These are phyloP conservation scores for Termitomyces sp. DNA, from an alignment of 768 basidiomycete genomes.

Conservation along the genomic window DNA sequence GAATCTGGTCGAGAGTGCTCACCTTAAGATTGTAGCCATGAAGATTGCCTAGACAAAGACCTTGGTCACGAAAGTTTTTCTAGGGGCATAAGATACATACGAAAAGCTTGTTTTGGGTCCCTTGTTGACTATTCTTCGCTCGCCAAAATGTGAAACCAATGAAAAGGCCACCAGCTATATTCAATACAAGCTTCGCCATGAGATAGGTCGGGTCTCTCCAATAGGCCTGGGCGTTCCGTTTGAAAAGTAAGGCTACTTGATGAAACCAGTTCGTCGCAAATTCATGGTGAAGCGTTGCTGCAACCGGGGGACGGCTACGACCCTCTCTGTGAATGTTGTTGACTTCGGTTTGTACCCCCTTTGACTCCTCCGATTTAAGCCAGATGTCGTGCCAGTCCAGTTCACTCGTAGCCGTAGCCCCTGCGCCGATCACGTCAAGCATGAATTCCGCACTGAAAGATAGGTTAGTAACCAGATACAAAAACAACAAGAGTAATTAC, in stretches of 20 bases:
- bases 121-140: slow-evolving; percentile 49
- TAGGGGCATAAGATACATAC: slow-evolving; percentile 32
- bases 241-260: slow-evolving; percentile 42
- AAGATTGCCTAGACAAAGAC: slow-evolving; percentile 41
- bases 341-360: slow-evolving; percentile 34
- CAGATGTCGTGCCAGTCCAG: slow-evolving; percentile 61
- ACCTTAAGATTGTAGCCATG: slow-evolving; percentile 49
- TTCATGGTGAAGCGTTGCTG: slow-evolving; percentile 34
- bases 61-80: not conserved
- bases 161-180: slow-evolving; percentile 52
- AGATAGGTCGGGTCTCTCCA: slow-evolving; percentile 62
- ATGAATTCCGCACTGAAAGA: slow-evolving; percentile 53
- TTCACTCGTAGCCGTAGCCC: slow-evolving; percentile 53
- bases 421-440: slow-evolving; percentile 74
- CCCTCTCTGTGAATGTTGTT: slow-evolving; percentile 49
- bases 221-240: slow-evolving; percentile 42
- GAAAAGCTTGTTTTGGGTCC: slow-evolving; percentile 65
- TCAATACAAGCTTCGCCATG: slow-evolving; percentile 54
- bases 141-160: slow-evolving; percentile 66
- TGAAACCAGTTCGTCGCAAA: slow-evolving; percentile 54
- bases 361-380: slow-evolving; percentile 46
- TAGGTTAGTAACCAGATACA: not conserved
- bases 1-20: not conserved
- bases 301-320: slow-evolving; percentile 33
- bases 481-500: slow-evolving; percentile 29